These are phyloP conservation scores for Punica granatum DNA, from an alignment of 345 rosid genomes.

Conservation along the genomic window DNA sequence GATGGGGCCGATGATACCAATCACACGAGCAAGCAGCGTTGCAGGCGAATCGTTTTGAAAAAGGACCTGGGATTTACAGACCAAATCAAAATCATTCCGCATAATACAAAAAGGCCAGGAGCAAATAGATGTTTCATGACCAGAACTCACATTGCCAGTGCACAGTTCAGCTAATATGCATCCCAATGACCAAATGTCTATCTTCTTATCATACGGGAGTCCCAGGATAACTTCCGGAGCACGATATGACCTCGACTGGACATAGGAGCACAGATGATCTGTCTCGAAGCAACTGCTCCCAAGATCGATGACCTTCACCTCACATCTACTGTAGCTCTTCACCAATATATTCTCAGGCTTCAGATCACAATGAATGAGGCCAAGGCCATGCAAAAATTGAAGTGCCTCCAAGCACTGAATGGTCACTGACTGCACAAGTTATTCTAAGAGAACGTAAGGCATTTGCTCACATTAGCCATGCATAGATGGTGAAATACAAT, in stretches of 20 bases:
- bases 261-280: conserved; percentile 95
- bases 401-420: conserved; percentile 96
- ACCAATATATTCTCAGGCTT: conserved; percentile 96
- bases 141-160: conserved; percentile 87
- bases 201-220: conserved; percentile 91
- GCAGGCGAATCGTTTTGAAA: conserved; percentile 99
- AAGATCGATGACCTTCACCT: conserved; percentile 98
- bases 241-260: conserved; percentile 95
- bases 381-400: conserved; percentile 88
- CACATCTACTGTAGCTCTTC: conserved; percentile 97
- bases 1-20: conserved; percentile 74
- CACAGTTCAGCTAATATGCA: conserved; percentile 98
- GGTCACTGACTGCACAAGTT: conserved; percentile 78
- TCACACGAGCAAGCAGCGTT: conserved; percentile 83
- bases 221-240: conserved; percentile 98
- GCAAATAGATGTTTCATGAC: conserved; percentile 1
- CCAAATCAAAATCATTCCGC: conserved; percentile 2
- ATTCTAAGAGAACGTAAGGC: conserved; percentile 20
- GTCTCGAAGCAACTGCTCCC: conserved; percentile 99
- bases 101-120: not conserved
- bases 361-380: conserved; percentile 94
- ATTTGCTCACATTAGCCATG: conserved; percentile 8
- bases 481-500: conserved; percentile 11
- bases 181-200: conserved; percentile 98
- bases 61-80: conserved; percentile 55